Conservation (phyloP, 1,284 basidiomycete species). For the Melampsora americana region DNA sequence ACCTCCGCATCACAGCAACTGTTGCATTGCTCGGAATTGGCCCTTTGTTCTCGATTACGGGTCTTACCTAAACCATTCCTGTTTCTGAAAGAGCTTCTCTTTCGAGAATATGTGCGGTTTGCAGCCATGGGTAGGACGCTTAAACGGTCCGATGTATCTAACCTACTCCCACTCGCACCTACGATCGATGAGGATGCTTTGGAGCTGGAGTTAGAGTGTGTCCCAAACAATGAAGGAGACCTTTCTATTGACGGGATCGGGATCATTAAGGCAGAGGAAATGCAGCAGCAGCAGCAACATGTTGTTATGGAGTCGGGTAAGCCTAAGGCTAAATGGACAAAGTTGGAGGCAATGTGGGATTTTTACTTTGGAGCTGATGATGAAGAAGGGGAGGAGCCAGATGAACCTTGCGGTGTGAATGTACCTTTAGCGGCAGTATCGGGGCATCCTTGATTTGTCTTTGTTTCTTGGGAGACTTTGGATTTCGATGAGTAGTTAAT, state of each 20-base stretch:
- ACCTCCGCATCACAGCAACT: constrained; percentile 63
- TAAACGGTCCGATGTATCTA: constrained; percentile 13
- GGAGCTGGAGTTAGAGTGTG: background rate
- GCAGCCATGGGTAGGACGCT: constrained; percentile 15
- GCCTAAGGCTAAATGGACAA: constrained; percentile 9
- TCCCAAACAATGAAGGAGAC: background rate
- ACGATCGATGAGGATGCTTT: constrained; percentile 30
- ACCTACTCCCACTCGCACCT: constrained; percentile 18
- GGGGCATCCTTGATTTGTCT: too few relatives aligned
- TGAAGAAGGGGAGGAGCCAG: background rate
- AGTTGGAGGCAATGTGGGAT: constrained; percentile 35
- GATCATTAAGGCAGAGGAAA: background rate
- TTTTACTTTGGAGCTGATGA: constrained; percentile 30
- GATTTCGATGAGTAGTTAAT: too few relatives aligned
- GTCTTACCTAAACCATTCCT: constrained; percentile 89
- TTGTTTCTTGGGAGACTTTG: too few relatives aligned
- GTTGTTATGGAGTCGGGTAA: background rate
- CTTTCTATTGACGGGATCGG: background rate
- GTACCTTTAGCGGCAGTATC: background rate
- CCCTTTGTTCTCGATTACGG: constrained; percentile 78
- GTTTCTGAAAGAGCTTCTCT: constrained; percentile 83
- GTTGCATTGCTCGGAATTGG: constrained; percentile 77
- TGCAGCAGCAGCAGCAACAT: background rate
- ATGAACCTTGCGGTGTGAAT: background rate
- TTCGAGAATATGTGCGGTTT: constrained; percentile 78